Percentiles rank a stretch among this genome's conserved stretches.
Evolutionary conservation across 176 grass and related monocot species (phyloP).

Genomic region (Calamus simplicifolius): DNA sequence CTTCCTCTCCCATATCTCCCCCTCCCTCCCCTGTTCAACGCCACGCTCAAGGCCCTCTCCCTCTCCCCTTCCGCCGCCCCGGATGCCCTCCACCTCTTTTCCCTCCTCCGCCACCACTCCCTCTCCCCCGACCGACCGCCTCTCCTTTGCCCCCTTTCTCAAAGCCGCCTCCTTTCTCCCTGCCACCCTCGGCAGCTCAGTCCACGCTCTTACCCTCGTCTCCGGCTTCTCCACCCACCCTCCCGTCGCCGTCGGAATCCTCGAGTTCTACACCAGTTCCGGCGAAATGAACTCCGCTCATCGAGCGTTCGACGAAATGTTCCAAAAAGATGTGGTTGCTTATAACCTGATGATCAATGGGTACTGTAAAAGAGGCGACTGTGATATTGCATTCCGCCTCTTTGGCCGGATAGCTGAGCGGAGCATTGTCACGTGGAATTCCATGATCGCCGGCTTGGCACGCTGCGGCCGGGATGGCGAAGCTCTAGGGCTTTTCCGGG

Average conservation of each 20-base stretch:
- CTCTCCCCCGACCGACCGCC: conserved; percentile 8
- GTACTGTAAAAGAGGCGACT: conserved; percentile 10
- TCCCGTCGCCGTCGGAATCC: conserved; percentile 30
- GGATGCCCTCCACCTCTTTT: conserved; percentile 22
- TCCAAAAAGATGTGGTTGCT: conserved; percentile 16
- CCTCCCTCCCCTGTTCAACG: conserved; percentile 38
- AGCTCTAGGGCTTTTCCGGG: conserved; percentile 23
- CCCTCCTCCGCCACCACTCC: conserved; percentile 19
- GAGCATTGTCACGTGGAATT: conserved; percentile 54
- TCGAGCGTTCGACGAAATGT: conserved; percentile 47
- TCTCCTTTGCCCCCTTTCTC: conserved; percentile 29
- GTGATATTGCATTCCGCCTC: neutral
- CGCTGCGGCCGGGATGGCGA: conserved; percentile 22
- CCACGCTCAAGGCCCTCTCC: conserved; percentile 36
- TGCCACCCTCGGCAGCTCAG: conserved; percentile 6
- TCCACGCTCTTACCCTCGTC: conserved; percentile 37
- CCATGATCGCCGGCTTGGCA: conserved; percentile 28
- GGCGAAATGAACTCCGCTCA: conserved; percentile 10
- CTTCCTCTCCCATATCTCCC: conserved; percentile 15
- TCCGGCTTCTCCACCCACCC: conserved; percentile 40
- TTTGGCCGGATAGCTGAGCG: conserved; percentile 11
- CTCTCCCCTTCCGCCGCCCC: conserved; percentile 9
- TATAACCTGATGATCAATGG: conserved; percentile 18
- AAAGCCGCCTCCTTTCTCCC: conserved; percentile 19
- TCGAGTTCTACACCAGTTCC: conserved; percentile 19